phyloP scores from a whole-genome alignment of 1,139 yeast genomes.

The Geotrichum macrosporum region DNA sequence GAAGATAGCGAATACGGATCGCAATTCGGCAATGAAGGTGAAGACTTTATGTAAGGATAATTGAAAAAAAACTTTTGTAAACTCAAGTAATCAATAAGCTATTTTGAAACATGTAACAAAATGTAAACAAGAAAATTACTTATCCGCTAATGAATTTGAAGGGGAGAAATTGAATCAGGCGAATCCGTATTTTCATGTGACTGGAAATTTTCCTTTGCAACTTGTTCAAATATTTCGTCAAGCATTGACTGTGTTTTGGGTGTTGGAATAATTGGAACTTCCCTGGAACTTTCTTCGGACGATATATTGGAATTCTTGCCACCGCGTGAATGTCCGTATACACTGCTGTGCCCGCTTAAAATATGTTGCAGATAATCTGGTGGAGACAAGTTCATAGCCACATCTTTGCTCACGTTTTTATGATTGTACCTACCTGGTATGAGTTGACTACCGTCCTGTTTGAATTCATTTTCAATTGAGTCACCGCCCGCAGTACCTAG shows the following conservation, averaged over 20 bases:
- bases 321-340: too few relatives aligned
- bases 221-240: constrained; percentile 13
- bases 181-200: constrained; percentile 8
- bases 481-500: not conserved
- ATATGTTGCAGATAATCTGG: not conserved
- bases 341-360: too few relatives aligned
- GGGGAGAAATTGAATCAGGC: constrained; percentile 8
- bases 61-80: too few relatives aligned
- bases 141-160: too few relatives aligned
- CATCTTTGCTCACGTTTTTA: not conserved
- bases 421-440: not conserved
- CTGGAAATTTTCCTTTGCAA: not conserved
- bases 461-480: not conserved
- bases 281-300: not conserved
- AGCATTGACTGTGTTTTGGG: constrained; percentile 11
- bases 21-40: not conserved
- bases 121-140: too few relatives aligned
- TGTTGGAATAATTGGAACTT: not conserved
- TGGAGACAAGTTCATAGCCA: constrained; percentile 2
- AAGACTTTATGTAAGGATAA: not conserved
- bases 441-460: not conserved
- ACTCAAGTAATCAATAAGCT: too few relatives aligned
- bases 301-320: not conserved
- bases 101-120: too few relatives aligned
- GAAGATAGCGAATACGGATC: not conserved